Base-by-base conservation (phyloP, 2,329 filamentous ascomycete genomes). In the Aspergillus amoenus region DNA sequence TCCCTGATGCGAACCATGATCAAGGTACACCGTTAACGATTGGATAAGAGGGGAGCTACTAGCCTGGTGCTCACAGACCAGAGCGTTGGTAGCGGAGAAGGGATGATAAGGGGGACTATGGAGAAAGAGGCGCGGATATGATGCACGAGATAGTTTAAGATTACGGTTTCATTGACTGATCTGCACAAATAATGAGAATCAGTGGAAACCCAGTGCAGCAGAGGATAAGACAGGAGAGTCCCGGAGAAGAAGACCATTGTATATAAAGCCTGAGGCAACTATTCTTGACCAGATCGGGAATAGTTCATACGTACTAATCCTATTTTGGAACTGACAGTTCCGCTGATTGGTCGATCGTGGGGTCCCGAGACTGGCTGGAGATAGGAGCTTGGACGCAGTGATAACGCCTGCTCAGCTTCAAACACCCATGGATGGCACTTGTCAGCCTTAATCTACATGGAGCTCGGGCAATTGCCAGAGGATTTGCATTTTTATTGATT, bases 91-190 rank as follows among this genome's bases (percentile, higher is more conserved):
- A 52, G 48, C 39, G 41, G 42, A 42, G 40, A 22, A 12, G 15
- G 43, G 15, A 34, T 41, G 50, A 54, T 55, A 52, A 46, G 57
- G 30, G 22, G 21, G 32, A 52, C 41, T 39, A 52, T 37, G 50
- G 43, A n/a, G 11, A 39, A 40, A 39, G 22, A 43, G 22, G n/a
- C 48, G 48, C 39, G 30, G 42, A 27, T 5, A 34, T 52, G 44
- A 46, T 50, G 50, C 56, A 44, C 41, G 46, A 60, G 55, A 48
- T 48, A 55, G 43, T 39, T 15, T 40, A 46, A 56, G 53, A 61
- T 61, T 57, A 49, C 44, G 21, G 45, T 58, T 56, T 56, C 50
- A 55, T 49, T 61, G 59, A 61, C 59, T 46, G 59, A 61, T 55
- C 46, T 12, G 42, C 42, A 39, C 41, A 54, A 59, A 57, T 61